Base-by-base conservation (phyloP, 306 rosid genomes). In the Vigna hirtella region DNA sequence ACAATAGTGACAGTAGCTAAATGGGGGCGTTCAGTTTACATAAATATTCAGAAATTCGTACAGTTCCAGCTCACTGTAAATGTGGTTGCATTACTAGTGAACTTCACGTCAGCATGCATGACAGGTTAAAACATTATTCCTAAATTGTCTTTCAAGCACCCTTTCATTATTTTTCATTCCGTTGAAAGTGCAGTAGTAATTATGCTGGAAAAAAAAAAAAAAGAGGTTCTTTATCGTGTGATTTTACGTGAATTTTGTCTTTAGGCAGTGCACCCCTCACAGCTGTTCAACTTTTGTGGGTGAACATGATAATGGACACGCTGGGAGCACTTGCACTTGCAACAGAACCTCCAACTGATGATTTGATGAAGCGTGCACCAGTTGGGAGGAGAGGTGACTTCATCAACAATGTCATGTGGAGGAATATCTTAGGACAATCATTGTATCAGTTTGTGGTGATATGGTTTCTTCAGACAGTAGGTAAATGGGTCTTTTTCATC, bases 291-390 rank as follows among this genome's bases (percentile, higher is more conserved):
- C 91, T 92, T 28, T 80, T 95, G 88, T 92, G 98, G 98, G 97
- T 95, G 67, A 95, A 95, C 89, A 95, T 95, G 98, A 95, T 95
- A 36, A 95, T 95, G 98, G 98, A 95, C 83, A 95, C 98, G 0
- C 61, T 95, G 11, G 98, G 98, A 76, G 98, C 98, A 49, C 90
- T 95, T 42, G 98, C 98, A 43, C 98, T 95, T 30, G 98, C 98
- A 59, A 95, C 98, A 2, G 98, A 95, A 88, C 98, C 98, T 81
- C 98, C 98, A 45, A 95, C 76, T 18, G 82, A 95, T n/a, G 97
- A 88, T 36, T 73, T 95, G 48, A 95, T 94, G 98, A 94, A 92
- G 89, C 96, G 86, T 66, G 18, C 85, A 6, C 98, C 98, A 0
- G 93, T 93, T 4, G 98, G 98, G 26, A 92, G 96, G 84, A 91